These are phyloP conservation scores for Ilex aquifolium DNA, from an alignment of 257 asterid genomes.

Conservation along the genomic window DNA sequence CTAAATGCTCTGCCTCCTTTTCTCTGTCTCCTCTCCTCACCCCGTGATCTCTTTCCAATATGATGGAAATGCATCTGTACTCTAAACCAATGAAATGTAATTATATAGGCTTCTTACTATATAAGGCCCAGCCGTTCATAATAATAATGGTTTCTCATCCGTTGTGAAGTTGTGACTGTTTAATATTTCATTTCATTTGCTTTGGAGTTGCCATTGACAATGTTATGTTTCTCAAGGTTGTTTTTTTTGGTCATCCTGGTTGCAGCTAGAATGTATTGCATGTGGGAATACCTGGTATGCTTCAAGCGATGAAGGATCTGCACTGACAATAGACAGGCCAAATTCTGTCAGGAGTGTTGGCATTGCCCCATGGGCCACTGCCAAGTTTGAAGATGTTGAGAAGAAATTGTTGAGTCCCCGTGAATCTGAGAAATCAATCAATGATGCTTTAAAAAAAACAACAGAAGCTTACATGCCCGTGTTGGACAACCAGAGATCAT, in stretches of 20 bases:
- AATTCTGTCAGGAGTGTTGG: slow-evolving; percentile 40
- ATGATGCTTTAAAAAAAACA: slow-evolving; percentile 40
- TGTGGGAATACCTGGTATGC: slow-evolving; percentile 85
- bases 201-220: too few species aligned
- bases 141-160: too few species aligned
- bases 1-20: too few species aligned
- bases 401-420: slow-evolving; percentile 61
- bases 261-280: slow-evolving; percentile 69
- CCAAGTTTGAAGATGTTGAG: slow-evolving; percentile 64
- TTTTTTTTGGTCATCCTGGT: not conserved
- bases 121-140: too few species aligned
- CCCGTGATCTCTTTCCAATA: too few species aligned
- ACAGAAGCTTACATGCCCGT: slow-evolving; percentile 39
- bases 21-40: too few species aligned
- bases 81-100: too few species aligned
- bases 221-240: too few species aligned
- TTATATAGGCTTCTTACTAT: too few species aligned
- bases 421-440: slow-evolving; percentile 26
- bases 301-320: slow-evolving; percentile 68
- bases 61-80: too few species aligned
- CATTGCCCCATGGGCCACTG: slow-evolving; percentile 56
- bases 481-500: slow-evolving; percentile 40
- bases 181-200: too few species aligned
- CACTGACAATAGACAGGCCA: slow-evolving; percentile 59
- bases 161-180: too few species aligned